A percentile compares a stretch with the other conserved stretches of the same genome.
Conservation (phyloP, 1,284 basidiomycete species). For the Fomitiporia mediterranea region DNA sequence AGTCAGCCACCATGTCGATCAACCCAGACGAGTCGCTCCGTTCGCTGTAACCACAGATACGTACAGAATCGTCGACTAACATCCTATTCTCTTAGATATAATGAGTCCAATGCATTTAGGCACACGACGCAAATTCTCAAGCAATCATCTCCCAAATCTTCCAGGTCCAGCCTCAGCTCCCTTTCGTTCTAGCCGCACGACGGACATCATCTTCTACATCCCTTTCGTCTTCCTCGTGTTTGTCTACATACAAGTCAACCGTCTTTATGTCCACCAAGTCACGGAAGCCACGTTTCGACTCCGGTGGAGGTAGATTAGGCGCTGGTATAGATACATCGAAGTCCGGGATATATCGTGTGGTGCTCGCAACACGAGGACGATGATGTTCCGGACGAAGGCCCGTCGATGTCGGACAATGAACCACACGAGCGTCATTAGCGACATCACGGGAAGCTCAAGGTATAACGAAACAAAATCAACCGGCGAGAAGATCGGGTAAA, state of each 20-base stretch:
- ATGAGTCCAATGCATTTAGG: too few species aligned
- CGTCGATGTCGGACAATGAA: constrained; percentile 30
- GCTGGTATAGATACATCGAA: too few species aligned
- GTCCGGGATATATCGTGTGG: too few species aligned
- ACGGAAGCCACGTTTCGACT: not conserved
- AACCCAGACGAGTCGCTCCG: too few species aligned
- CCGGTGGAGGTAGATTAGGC: not conserved
- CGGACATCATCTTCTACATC: constrained; percentile 18
- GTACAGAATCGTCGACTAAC: too few species aligned
- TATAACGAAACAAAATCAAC: constrained; percentile 73
- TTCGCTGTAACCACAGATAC: too few species aligned
- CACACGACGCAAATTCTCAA: too few species aligned
- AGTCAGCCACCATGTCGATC: too few species aligned
- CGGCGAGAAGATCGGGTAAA: constrained; percentile 56
- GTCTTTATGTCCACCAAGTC: constrained; percentile 10
- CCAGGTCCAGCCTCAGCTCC: constrained; percentile 18
- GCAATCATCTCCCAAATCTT: constrained; percentile 20
- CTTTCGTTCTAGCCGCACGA: constrained; percentile 10
- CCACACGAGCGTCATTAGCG: constrained; percentile 60
- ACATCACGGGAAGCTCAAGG: constrained; percentile 61
- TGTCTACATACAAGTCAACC: constrained; percentile 20
- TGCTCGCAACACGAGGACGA: too few species aligned
- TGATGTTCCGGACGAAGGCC: not conserved
- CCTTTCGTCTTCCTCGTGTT: constrained; percentile 18
- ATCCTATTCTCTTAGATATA: too few species aligned